Conservation (phyloP, 2,329 filamentous ascomycete species). For the Drechslerella stenobrocha region DNA sequence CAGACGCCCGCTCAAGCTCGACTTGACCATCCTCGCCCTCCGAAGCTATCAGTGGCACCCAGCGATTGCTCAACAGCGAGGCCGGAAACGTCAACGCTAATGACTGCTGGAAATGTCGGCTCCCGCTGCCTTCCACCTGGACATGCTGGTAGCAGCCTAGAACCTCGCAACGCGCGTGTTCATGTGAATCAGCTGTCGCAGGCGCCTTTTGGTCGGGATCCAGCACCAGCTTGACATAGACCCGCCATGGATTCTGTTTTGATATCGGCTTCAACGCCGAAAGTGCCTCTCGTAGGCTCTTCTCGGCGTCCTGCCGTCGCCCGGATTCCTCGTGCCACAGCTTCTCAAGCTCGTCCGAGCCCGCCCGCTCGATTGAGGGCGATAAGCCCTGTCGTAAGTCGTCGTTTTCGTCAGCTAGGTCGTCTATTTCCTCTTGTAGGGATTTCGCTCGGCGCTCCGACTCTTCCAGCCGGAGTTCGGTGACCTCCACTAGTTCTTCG, state of each 20-base stretch:
- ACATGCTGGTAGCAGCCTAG: constrained; percentile 41
- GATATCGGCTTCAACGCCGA: constrained; percentile 38
- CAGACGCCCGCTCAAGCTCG: constrained; percentile 28
- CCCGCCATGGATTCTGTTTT: constrained; percentile 44
- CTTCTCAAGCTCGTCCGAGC: constrained; percentile 21
- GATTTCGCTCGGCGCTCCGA: constrained; percentile 28
- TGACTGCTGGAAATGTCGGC: constrained; percentile 21
- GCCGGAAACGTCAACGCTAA: constrained; percentile 21
- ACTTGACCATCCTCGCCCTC: constrained; percentile 21
- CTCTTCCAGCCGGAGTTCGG: constrained; percentile 37
- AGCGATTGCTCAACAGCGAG: constrained; percentile 26
- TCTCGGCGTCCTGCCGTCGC: constrained; percentile 24
- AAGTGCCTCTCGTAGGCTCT: constrained; percentile 32
- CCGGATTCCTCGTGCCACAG: constrained; percentile 25
- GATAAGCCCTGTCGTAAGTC: constrained; percentile 26
- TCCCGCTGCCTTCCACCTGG: constrained; percentile 17
- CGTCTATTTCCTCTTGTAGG: constrained; percentile 42
- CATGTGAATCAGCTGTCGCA: constrained; percentile 17
- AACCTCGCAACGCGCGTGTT: constrained; percentile 31
- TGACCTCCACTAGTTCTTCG: constrained; percentile 26
- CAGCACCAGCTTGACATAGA: constrained; percentile 39
- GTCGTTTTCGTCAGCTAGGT: constrained; percentile 32
- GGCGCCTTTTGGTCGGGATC: constrained; percentile 38
- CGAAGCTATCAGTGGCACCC: constrained; percentile 34
- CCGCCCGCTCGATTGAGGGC: constrained; percentile 16